phyloP scores from a whole-genome alignment of 257 asterid genomes.

The Nicotiana attenuata region DNA sequence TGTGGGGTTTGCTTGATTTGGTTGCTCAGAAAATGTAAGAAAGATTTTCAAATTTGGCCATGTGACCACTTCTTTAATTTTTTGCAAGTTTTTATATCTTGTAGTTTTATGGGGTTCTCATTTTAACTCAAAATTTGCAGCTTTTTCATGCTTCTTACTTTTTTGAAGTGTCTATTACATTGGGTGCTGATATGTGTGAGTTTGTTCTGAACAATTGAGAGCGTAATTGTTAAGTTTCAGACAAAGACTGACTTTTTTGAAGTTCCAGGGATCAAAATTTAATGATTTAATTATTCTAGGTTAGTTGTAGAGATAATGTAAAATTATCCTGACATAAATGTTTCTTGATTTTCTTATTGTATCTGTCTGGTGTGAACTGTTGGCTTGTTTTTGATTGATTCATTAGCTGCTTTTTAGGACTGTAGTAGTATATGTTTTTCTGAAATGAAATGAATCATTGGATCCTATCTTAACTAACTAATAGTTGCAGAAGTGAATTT shows the following conservation, averaged over 20 bases:
- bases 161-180: slow-evolving; percentile 10
- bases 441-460: background rate
- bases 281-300: slow-evolving; percentile 21
- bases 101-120: background rate
- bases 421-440: slow-evolving; percentile 8
- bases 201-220: slow-evolving; percentile 20
- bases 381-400: slow-evolving; percentile 35
- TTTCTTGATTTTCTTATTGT: slow-evolving; percentile 19
- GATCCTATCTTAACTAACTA: background rate
- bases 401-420: slow-evolving; percentile 33
- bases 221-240: slow-evolving; percentile 37
- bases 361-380: slow-evolving; percentile 30
- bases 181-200: slow-evolving; percentile 3
- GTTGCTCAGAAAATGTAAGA: slow-evolving; percentile 26
- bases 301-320: slow-evolving; percentile 12
- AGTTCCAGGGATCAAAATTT: slow-evolving; percentile 14
- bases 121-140: slow-evolving; percentile 14
- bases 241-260: slow-evolving; percentile 28
- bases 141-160: slow-evolving; percentile 23
- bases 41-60: slow-evolving; percentile 1
- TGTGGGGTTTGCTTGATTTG: slow-evolving; percentile 14
- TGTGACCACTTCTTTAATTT: background rate
- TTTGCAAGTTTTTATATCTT: background rate
- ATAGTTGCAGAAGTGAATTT: background rate
- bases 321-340: slow-evolving; percentile 25